These are phyloP conservation scores for Aurinia saxatilis DNA, from an alignment of 345 rosid species.

Conservation along the genomic window DNA sequence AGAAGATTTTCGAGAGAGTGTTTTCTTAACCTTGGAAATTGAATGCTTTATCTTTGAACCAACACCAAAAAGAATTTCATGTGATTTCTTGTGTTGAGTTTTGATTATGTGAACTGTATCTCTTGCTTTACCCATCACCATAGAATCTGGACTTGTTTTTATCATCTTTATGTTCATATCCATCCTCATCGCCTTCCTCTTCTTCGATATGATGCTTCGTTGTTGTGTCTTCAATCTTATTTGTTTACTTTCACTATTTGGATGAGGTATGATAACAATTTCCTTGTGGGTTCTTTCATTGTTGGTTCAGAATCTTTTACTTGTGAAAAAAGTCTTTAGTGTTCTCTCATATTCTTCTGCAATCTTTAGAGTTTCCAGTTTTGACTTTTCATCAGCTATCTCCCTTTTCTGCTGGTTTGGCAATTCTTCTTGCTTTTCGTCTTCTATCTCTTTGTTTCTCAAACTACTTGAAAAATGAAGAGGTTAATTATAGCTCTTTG, in stretches of 20 bases:
- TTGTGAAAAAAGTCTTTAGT: slow-evolving; percentile 17
- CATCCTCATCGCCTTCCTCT: no score
- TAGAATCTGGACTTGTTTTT: slow-evolving; percentile 54
- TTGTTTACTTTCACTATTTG: slow-evolving; percentile 25
- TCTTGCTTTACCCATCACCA: slow-evolving; percentile 57
- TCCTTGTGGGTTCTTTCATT: slow-evolving; percentile 27
- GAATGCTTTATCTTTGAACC: slow-evolving; percentile 89
- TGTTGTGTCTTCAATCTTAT: slow-evolving; percentile 23
- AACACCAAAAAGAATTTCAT: slow-evolving; percentile 67
- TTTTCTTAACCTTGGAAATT: slow-evolving; percentile 87
- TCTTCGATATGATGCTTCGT: no score
- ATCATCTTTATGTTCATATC: slow-evolving; percentile 36
- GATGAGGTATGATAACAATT: slow-evolving; percentile 42
- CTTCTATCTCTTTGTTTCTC: no score
- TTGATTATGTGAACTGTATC: slow-evolving; percentile 46
- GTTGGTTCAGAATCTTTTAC: slow-evolving; percentile 23
- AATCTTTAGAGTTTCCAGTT: slow-evolving; percentile 6
- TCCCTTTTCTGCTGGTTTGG: slow-evolving; percentile 25
- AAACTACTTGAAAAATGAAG: not conserved
- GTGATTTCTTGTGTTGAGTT: slow-evolving; percentile 61
- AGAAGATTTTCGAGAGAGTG: slow-evolving; percentile 73
- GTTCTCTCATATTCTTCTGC: slow-evolving; percentile 21
- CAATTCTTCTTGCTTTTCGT: not conserved
- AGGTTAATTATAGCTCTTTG: no score
- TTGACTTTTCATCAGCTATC: slow-evolving; percentile 23